phyloP scores from a whole-genome alignment of 2,329 filamentous ascomycete species.

The Scedosporium aurantiacum region DNA sequence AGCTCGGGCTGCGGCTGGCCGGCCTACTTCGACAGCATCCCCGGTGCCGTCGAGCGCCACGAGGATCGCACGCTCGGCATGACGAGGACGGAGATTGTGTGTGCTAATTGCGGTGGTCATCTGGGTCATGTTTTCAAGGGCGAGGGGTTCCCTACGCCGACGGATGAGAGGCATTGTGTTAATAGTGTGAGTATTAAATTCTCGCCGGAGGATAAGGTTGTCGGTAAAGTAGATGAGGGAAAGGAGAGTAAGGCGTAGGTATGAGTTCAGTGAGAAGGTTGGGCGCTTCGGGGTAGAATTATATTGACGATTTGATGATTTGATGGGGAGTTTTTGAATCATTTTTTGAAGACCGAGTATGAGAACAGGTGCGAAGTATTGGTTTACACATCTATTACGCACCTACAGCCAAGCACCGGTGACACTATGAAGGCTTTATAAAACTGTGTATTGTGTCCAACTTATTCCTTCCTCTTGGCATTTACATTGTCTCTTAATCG shows the following conservation, averaged over 20 bases:
- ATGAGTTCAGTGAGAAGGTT: neutral
- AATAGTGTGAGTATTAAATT: constrained; percentile 90
- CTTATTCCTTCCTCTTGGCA: too few species aligned
- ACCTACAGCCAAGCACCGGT: too few species aligned
- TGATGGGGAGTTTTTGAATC: too few species aligned
- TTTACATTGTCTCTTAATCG: too few species aligned
- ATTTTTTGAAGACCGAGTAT: too few species aligned
- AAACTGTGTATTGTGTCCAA: too few species aligned
- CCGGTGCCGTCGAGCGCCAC: constrained; percentile 76
- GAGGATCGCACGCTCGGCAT: constrained; percentile 71
- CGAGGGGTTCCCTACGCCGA: constrained; percentile 73
- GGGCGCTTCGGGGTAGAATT: neutral
- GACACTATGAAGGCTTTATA: too few species aligned
- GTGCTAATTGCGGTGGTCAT: constrained; percentile 87
- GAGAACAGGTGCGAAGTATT: too few species aligned
- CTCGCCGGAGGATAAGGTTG: constrained; percentile 47
- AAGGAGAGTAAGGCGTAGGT: neutral
- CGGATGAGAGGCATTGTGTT: constrained; percentile 93
- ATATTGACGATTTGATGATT: too few species aligned
- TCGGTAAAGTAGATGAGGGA: constrained; percentile 3
- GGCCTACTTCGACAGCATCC: constrained; percentile 91
- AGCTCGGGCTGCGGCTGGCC: constrained; percentile 95
- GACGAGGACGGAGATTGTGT: constrained; percentile 84
- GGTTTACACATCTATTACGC: too few species aligned
- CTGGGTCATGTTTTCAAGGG: constrained; percentile 93